Evolutionary conservation across 495 filamentous ascomycete species (phyloP), one percentile per base, ranked within the genome.

Genomic region (Saxophila tyrrhenica): DNA sequence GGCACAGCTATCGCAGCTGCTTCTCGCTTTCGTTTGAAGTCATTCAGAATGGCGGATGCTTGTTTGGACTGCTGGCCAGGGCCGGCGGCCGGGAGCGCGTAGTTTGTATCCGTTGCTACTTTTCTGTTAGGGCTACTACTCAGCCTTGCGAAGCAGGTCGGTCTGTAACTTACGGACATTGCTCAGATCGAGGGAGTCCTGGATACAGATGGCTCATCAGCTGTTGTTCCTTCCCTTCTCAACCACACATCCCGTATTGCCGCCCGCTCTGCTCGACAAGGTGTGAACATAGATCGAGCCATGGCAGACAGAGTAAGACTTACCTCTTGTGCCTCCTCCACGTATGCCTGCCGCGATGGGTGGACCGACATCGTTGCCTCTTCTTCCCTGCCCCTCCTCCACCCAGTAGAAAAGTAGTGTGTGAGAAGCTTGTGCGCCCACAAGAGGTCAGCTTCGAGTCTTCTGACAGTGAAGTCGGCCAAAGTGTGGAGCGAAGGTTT

Each of bases 1-100:
- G 92, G 92, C 2, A 99, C 94, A n/a, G 83, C 83, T 62, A 96
- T 89, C 13, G 85, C 83, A 10, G 90, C 90, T 5, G 88, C 90
- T 64, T 85, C 77, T 57, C 89, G 79, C 69, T 92, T 94, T 16
- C 91, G 84, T 54, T 87, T 82, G 67, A 98, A 91, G 64, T 98
- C 92, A 22, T 81, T 84, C 5, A 94, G 73, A 49, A 98, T 84
- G 0, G 89, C 88, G 10, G 88, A 91, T 15, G 91, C 91, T 58
- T 87, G 84, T 64, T 94, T 87, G 0, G 86, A 78, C n/a, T 86
- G 83, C 39, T 89, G 84, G 45, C 87, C 90, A 39, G 84, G 79
- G 3, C 76, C 72, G 3, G 77, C 75, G 13, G 80, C 73, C 23
- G 88, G 87, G 24, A 95, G 78, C 3, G 81, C 79, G 77, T 97